phyloP scores from a whole-genome alignment of 2,329 filamentous ascomycete genomes.

The Aspergillus ochraceus region DNA sequence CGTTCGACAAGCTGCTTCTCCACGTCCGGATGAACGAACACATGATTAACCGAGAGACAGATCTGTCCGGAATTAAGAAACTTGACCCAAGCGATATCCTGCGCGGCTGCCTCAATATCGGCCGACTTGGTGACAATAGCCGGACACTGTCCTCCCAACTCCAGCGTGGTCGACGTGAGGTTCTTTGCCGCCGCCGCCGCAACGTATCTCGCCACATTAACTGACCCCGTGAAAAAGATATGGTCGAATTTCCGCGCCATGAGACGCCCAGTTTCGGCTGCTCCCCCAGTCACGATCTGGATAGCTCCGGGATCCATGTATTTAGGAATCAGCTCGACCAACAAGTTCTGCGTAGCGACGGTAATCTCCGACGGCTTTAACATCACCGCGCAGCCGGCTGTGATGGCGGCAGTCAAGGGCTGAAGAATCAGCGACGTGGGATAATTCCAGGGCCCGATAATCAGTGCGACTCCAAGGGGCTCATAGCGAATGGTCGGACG shows the following conservation, averaged over 20 bases:
- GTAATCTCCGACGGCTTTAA: conserved; percentile 50
- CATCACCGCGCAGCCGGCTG: conserved; percentile 44
- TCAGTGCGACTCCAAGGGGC: conserved; percentile 46
- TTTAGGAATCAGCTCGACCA: conserved; percentile 41
- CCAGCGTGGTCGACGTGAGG: conserved; percentile 47
- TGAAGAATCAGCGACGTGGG: conserved; percentile 41
- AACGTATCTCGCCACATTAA: conserved; percentile 40
- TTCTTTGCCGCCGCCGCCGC: conserved; percentile 45
- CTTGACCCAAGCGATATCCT: conserved; percentile 46
- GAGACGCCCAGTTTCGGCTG: conserved; percentile 38
- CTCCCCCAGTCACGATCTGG: conserved; percentile 36
- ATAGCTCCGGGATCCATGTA: conserved; percentile 47
- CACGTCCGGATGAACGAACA: conserved; percentile 45
- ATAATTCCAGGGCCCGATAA: conserved; percentile 52
- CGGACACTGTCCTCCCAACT: conserved; percentile 49
- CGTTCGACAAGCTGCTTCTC: conserved; percentile 38
- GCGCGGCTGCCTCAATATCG: conserved; percentile 45
- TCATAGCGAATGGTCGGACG: conserved; percentile 42
- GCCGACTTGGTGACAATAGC: conserved; percentile 45
- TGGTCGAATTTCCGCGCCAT: conserved; percentile 44
- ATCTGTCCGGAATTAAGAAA: conserved; percentile 47
- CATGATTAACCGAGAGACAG: conserved; percentile 45
- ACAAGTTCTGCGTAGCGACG: conserved; percentile 32
- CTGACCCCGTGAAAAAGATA: conserved; percentile 50
- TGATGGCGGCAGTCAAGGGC: conserved; percentile 45